Percentiles rank a stretch among this genome's conserved stretches.
Conservation (phyloP, 2,329 filamentous ascomycete species). For the Penicillium sp. region DNA sequence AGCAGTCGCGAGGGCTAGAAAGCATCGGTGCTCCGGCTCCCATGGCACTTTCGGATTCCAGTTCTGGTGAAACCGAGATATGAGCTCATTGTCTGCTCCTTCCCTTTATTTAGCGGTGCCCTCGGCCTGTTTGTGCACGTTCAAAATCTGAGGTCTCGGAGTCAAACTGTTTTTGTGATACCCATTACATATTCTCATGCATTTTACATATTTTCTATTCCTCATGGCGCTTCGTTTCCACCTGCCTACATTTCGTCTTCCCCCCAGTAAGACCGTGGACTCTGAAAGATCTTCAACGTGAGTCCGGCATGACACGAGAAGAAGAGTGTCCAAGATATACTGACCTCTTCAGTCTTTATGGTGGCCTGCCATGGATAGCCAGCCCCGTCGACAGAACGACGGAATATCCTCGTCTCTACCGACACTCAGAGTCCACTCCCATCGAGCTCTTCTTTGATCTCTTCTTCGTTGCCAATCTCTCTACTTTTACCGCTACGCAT, state of each 20-base stretch:
- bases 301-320: conserved; percentile 4
- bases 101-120: neutral
- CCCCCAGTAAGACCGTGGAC: conserved; percentile 17
- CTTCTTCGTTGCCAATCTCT: conserved; percentile 62
- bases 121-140: neutral
- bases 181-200: conserved; percentile 4
- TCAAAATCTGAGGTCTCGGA: conserved; percentile 1
- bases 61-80: conserved; percentile 26
- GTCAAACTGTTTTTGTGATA: conserved; percentile 20
- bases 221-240: conserved; percentile 28
- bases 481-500: conserved; percentile 56
- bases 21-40: conserved; percentile 36
- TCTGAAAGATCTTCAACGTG: conserved; percentile 19
- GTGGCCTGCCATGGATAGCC: conserved; percentile 29
- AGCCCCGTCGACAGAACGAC: conserved; percentile 31
- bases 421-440: conserved; percentile 50
- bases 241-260: conserved; percentile 29
- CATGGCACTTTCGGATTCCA: conserved; percentile 23
- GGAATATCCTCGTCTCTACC: conserved; percentile 34
- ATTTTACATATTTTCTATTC: conserved; percentile 8
- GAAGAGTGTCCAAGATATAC: neutral
- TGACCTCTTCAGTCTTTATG: conserved; percentile 7
- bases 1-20: conserved; percentile 36
- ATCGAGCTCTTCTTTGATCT: conserved; percentile 58
- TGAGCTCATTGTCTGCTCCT: neutral